phyloP scores from a whole-genome alignment of 768 basidiomycete species.

The Suillus fuscotomentosus region DNA sequence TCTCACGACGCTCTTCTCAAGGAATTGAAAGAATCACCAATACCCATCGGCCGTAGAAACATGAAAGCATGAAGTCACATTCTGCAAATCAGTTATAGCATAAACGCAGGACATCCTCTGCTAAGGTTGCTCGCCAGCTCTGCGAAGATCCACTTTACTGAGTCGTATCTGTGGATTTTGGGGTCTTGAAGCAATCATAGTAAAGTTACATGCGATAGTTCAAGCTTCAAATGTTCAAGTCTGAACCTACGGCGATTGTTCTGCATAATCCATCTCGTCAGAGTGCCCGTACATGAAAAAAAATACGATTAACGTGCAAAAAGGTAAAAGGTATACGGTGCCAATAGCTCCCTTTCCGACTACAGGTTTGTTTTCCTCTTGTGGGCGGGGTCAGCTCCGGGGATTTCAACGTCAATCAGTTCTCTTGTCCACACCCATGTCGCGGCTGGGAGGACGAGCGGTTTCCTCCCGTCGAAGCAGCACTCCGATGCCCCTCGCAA shows the following conservation, averaged over 20 bases:
- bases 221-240: no score
- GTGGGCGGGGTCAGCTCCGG: neutral
- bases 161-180: neutral
- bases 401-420: neutral
- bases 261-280: neutral
- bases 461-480: neutral
- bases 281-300: no score
- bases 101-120: no score
- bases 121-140: neutral
- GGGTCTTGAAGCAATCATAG: neutral
- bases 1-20: neutral
- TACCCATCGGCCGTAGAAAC: neutral
- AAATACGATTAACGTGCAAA: no score
- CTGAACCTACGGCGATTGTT: neutral
- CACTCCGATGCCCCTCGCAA: neutral
- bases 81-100: no score
- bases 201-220: neutral
- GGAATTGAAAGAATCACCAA: neutral
- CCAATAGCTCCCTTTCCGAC: neutral
- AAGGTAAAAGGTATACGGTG: no score
- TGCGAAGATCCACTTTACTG: neutral
- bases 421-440: neutral
- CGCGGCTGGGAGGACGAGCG: neutral
- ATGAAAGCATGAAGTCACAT: neutral
- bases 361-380: neutral